A percentile compares a stretch with the other conserved stretches of the same genome.
Conservation (phyloP, 257 asterid species). For the Solanum medicagineum region DNA sequence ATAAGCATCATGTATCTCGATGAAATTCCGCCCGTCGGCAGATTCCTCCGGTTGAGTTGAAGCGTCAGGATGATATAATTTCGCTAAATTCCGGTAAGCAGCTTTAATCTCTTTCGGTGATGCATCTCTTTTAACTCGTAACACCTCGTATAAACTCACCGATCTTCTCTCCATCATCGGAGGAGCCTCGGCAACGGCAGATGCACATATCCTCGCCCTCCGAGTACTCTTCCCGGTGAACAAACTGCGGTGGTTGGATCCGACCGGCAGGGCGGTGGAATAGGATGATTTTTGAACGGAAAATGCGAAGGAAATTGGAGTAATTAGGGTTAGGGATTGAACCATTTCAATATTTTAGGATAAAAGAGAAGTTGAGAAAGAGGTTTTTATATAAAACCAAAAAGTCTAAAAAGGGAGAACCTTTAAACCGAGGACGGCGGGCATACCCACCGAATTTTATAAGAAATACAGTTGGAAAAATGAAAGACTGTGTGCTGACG, state of each 20-base stretch:
- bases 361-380: neutral
- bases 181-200: neutral
- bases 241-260: neutral
- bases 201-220: neutral
- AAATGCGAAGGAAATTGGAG: neutral
- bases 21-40: constrained; percentile 47
- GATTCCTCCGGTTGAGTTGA: constrained; percentile 12
- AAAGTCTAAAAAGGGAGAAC: neutral
- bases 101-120: constrained; percentile 66
- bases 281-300: neutral
- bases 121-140: constrained; percentile 50
- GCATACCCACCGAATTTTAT: neutral
- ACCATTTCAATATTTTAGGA: neutral
- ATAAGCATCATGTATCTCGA: constrained; percentile 72
- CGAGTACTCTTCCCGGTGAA: neutral
- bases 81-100: constrained; percentile 80
- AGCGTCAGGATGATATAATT: constrained; percentile 71
- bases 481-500: neutral
- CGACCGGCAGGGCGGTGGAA: neutral
- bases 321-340: neutral
- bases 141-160: constrained; percentile 53
- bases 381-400: neutral
- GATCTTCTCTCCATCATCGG: constrained; percentile 5
- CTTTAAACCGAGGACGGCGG: constrained; percentile 1
- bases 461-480: neutral